phyloP scores from a whole-genome alignment of 2,329 filamentous ascomycete species.

The Cladosporium velox region DNA sequence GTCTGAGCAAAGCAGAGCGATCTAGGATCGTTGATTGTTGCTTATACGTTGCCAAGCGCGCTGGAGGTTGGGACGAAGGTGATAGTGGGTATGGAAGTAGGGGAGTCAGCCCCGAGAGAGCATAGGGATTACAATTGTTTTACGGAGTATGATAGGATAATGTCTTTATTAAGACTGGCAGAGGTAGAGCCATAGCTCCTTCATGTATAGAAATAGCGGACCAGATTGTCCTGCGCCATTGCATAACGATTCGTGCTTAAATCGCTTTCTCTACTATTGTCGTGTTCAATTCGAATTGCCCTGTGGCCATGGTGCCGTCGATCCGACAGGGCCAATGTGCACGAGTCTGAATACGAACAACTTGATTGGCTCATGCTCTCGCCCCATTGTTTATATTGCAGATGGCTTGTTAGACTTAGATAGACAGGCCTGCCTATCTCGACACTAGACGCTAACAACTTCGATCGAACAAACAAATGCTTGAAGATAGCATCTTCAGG shows the following conservation, averaged over 20 bases:
- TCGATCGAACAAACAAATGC: background rate
- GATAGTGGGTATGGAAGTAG: slow-evolving; percentile 37
- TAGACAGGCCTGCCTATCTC: background rate
- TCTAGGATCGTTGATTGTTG: slow-evolving; percentile 45
- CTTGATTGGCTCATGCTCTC: background rate
- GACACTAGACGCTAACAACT: background rate
- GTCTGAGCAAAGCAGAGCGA: slow-evolving; percentile 42
- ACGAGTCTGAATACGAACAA: background rate
- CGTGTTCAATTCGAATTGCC: background rate
- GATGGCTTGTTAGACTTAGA: background rate
- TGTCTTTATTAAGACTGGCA: slow-evolving; percentile 8
- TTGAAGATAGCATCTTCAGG: background rate
- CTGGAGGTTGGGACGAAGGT: slow-evolving; percentile 42
- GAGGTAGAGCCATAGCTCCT: slow-evolving; percentile 20
- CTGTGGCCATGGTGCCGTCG: background rate
- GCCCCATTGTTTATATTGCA: background rate
- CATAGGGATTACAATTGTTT: background rate
- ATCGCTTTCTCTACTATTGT: background rate
- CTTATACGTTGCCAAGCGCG: slow-evolving; percentile 45
- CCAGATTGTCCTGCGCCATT: slow-evolving; percentile 1
- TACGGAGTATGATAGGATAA: slow-evolving; percentile 15
- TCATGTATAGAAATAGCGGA: slow-evolving; percentile 15
- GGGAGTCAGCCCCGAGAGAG: slow-evolving; percentile 16
- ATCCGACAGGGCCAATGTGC: background rate
- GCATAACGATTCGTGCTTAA: background rate